Base-by-base conservation (phyloP, 1,284 basidiomycete genomes). In the Sanghuangporus weigelae region DNA sequence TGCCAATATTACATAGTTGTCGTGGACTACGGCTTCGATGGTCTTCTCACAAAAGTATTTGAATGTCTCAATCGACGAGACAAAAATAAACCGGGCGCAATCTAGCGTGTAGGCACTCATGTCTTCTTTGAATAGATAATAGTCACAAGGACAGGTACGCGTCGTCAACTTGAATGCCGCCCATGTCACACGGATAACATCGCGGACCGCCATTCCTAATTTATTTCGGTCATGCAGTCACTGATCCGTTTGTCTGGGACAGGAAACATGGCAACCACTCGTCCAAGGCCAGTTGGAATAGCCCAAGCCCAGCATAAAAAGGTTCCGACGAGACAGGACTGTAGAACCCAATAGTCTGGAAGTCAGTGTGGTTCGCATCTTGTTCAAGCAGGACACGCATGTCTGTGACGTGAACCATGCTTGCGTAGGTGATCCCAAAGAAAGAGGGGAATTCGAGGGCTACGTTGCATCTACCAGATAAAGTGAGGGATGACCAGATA, bases 401-500 rank as follows among this genome's bases (percentile, higher is more conserved):
- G 66, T 82, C 80, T 2, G 79, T 75, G 7, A 79, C 81, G 64
- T 81, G 80, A 1, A 81, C 79, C 78, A 80, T 79, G 59, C 75
- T 72, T 3, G 73, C 69, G 61, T 82, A 77, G 2, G 79, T 80
- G 21, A 81, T 68, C 0, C 79, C 81, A 63, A 81, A 81, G 71
- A 81, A 81, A 1, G 75, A 73, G 4, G 73, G 67, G 35, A 67
- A 73, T 1, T 70, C 60, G 0, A 77, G 73, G 6, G 75, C 68
- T 0, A 65, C 67, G 61, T 79, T 76, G 67, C 79, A 82, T 23
- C 78, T 80, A 44, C n/a, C n/a, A 16, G 26, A 14, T 57, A 31
- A 11, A 46, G 35, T n/a, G 21, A 23, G 48, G 44, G 1, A 48
- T 8, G 42, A 8, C 46, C 19, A 21, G 14, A 51, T 2, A 31